These are phyloP conservation scores for Sclerotinia subarctica DNA, from an alignment of 2,329 filamentous ascomycete species.

Conservation along the genomic window DNA sequence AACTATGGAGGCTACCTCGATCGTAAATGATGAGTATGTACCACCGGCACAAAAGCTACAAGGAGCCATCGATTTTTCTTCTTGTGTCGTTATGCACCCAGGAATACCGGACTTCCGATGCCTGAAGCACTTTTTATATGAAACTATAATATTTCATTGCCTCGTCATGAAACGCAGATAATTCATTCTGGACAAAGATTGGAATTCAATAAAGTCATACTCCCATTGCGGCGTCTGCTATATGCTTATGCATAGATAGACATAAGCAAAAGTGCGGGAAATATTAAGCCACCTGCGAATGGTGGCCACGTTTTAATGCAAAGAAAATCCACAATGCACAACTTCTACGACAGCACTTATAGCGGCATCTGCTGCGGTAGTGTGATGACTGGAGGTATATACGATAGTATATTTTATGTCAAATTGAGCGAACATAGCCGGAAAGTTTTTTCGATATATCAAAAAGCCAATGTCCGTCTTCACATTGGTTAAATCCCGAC, in stretches of 20 bases:
- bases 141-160: not conserved
- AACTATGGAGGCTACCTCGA: not conserved
- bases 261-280: conserved; percentile 1
- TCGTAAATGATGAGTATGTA: not conserved
- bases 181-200: not conserved
- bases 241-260: not conserved
- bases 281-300: conserved; percentile 5
- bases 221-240: not conserved
- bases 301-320: conserved; percentile 12
- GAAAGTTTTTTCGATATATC: not conserved
- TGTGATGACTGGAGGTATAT: not conserved
- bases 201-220: not conserved
- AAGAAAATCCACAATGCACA: conserved; percentile 11
- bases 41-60: not conserved
- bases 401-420: not conserved
- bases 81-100: not conserved
- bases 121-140: not conserved
- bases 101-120: not conserved
- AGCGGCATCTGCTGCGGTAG: no score
- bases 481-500: not conserved
- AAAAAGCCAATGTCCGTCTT: not conserved
- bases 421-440: not conserved
- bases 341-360: not conserved
- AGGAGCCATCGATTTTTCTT: not conserved
- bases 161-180: not conserved